Evolutionary conservation across 2,329 filamentous ascomycete species (phyloP).

Genomic region (Daldinia eschscholtzii): DNA sequence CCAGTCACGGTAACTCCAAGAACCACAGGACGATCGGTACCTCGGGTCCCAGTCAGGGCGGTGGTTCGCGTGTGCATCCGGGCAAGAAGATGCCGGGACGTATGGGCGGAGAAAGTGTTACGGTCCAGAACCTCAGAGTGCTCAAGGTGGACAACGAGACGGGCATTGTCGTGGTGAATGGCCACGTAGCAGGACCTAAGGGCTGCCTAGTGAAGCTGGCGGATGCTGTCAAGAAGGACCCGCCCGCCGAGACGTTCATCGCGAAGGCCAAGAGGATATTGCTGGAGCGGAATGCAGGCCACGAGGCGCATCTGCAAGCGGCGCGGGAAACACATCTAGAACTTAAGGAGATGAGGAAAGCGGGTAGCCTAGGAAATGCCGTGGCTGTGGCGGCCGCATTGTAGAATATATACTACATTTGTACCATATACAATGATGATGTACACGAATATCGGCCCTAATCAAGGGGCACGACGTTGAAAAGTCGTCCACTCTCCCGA

Average conservation of each 20-base stretch:
- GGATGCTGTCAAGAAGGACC: constrained; percentile 88
- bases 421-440: constrained; percentile 51
- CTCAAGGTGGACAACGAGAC: constrained; percentile 88
- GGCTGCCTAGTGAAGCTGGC: constrained; percentile 86
- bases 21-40: constrained; percentile 95
- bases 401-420: constrained; percentile 36
- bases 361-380: constrained; percentile 56
- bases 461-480: background rate
- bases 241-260: constrained; percentile 63
- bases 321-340: constrained; percentile 66
- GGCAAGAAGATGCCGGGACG: constrained; percentile 98
- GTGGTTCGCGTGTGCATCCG: constrained; percentile 90
- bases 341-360: constrained; percentile 64
- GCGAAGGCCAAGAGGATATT: constrained; percentile 60
- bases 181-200: constrained; percentile 88
- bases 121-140: constrained; percentile 90
- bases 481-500: constrained; percentile 5
- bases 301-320: constrained; percentile 60
- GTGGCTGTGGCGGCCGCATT: constrained; percentile 41
- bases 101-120: constrained; percentile 92
- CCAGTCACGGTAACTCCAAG: constrained; percentile 94
- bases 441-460: constrained; percentile 46
- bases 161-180: constrained; percentile 89
- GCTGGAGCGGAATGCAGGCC: constrained; percentile 62
- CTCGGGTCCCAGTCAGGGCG: constrained; percentile 88